Conservation (phyloP, 192 early-diverging fungal species). For the Umbelopsis ramanniana region DNA sequence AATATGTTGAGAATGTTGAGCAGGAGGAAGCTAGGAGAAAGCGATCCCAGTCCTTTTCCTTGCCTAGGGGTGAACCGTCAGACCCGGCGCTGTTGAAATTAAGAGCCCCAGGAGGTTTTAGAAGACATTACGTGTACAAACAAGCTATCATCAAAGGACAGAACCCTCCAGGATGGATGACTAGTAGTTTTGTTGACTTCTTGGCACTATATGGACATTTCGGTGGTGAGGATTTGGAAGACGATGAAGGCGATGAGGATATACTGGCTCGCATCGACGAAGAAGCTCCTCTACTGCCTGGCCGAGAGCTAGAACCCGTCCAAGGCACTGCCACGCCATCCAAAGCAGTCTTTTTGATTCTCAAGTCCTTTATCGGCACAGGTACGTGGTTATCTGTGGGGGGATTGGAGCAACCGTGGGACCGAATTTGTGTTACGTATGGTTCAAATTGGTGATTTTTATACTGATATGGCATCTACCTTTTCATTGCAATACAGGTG, state of each 20-base stretch:
- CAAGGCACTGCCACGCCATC: conserved; percentile 42
- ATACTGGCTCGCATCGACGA: conserved; percentile 29
- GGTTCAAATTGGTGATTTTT: not conserved
- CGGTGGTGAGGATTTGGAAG: conserved; percentile 89
- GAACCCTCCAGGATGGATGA: conserved; percentile 71
- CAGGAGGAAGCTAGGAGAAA: conserved; percentile 47
- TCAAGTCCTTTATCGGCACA: conserved; percentile 56
- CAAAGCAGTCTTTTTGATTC: conserved; percentile 52
- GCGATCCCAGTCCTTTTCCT: conserved; percentile 61
- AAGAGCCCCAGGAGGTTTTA: conserved; percentile 84
- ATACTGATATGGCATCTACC: not conserved
- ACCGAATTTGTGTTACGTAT: conserved; percentile 3
- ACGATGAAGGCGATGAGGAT: conserved; percentile 72
- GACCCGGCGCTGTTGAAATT: conserved; percentile 65
- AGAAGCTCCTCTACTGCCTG: conserved; percentile 47
- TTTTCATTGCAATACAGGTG: conserved; percentile 9
- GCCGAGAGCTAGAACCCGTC: conserved; percentile 26
- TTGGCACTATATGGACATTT: conserved; percentile 92
- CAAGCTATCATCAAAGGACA: conserved; percentile 66
- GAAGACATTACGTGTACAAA: conserved; percentile 81
- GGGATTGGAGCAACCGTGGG: not conserved
- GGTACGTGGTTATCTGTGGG: conserved; percentile 29
- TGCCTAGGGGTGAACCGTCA: conserved; percentile 48
- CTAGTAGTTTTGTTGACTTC: conserved; percentile 94
- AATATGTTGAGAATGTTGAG: conserved; percentile 79